Percentiles rank a stretch among this genome's conserved stretches.
phyloP scores from a whole-genome alignment of 805 yeast genomes.

The Sugiyamaella qingdaonensis region DNA sequence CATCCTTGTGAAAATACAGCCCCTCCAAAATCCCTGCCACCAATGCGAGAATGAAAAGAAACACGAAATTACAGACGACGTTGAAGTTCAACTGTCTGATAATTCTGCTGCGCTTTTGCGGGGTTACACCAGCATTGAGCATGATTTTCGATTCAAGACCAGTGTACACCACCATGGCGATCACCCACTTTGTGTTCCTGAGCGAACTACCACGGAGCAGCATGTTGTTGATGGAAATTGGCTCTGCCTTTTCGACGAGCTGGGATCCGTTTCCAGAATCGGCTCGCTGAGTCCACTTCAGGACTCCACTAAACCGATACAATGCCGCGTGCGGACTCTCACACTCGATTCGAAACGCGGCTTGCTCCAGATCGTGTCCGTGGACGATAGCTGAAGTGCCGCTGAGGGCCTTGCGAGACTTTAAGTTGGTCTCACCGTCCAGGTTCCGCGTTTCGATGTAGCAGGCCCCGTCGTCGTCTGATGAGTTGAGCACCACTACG shows the following conservation, averaged over 20 bases:
- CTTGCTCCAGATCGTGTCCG: conserved; percentile 54
- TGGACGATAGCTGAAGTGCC: conserved; percentile 53
- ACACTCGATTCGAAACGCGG: conserved; percentile 59
- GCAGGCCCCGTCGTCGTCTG: conserved; percentile 66
- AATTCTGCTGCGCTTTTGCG: conserved; percentile 64
- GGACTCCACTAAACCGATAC: conserved; percentile 63
- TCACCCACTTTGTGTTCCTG: conserved; percentile 71
- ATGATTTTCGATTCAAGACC: conserved; percentile 74
- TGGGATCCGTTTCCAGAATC: conserved; percentile 26
- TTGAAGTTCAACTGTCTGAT: conserved; percentile 63
- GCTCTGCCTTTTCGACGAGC: conserved; percentile 39
- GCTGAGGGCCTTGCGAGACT: conserved; percentile 50
- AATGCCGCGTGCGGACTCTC: conserved; percentile 68
- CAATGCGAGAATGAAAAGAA: conserved; percentile 62
- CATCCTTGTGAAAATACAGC: conserved; percentile 44
- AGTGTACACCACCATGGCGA: conserved; percentile 71
- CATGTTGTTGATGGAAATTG: conserved; percentile 58
- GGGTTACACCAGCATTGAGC: conserved; percentile 74
- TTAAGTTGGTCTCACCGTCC: conserved; percentile 75
- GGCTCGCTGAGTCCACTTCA: conserved; percentile 41
- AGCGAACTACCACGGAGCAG: conserved; percentile 68
- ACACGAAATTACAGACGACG: conserved; percentile 57
- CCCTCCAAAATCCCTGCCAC: conserved; percentile 71
- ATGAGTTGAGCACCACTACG: conserved; percentile 59
- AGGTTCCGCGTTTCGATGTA: conserved; percentile 66